These are phyloP conservation scores for Martensiomyces pterosporus DNA, from an alignment of 192 early-diverging fungal species.

Conservation along the genomic window DNA sequence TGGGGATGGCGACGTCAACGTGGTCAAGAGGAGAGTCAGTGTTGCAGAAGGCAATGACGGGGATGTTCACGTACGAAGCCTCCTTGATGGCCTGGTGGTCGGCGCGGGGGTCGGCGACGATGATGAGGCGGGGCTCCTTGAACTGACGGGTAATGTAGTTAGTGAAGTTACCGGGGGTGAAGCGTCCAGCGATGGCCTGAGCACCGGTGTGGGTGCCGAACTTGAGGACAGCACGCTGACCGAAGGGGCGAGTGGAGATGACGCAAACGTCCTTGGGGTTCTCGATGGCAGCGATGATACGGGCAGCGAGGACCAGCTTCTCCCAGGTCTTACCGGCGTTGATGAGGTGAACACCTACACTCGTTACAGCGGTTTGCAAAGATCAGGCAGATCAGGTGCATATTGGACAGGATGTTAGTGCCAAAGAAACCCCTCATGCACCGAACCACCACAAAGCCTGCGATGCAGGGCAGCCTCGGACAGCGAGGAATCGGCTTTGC, in stretches of 20 bases:
- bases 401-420: too few species aligned
- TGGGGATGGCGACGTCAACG: conserved; percentile 98
- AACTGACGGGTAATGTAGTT: conserved; percentile 99
- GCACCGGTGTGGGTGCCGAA: conserved; percentile 98
- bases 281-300: conserved; percentile 97
- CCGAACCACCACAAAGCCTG: too few species aligned
- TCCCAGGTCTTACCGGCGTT: conserved; percentile 99
- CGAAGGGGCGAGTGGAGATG: conserved; percentile 94
- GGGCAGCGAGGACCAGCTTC: conserved; percentile 98
- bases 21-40: conserved; percentile 92
- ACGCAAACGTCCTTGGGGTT: conserved; percentile 98
- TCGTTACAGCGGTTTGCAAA: conserved; percentile 46
- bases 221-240: conserved; percentile 98
- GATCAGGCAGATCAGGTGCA: background rate
- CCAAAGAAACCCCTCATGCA: too few species aligned
- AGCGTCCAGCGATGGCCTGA: conserved; percentile 98
- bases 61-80: conserved; percentile 99
- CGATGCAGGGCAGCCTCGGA: too few species aligned
- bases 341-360: conserved; percentile 97
- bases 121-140: conserved; percentile 98
- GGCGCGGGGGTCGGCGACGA: conserved; percentile 96
- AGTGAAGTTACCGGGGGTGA: conserved; percentile 99
- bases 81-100: conserved; percentile 99
- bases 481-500: too few species aligned
- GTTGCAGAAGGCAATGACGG: conserved; percentile 98